Evolutionary conservation across 805 yeast species (phyloP), one percentile per base, ranked within the genome.

Genomic region (Kuraishia floccosa): DNA sequence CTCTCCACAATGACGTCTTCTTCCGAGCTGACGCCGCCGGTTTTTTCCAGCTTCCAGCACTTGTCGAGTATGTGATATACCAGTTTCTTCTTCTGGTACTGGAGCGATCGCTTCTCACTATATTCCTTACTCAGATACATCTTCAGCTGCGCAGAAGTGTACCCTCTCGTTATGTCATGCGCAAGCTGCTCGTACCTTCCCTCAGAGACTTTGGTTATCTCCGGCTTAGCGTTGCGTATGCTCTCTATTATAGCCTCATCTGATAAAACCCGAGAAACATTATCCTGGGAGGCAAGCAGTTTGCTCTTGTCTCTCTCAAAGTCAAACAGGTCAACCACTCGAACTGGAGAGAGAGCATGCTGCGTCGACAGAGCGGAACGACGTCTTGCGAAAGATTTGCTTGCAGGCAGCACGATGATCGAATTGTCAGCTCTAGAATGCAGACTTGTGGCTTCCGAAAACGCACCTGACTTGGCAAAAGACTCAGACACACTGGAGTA

Each of bases 191-290:
- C 36, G 37, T 42, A 40, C 24, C 36, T 34, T 14, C 37, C 39
- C 1, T 33, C 16, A 1, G 58, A 44, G 6, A 54, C 34, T 2
- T 28, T 22, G 6, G 18, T 19, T 7, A 33, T 37, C 3, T 32
- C 16, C 2, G 61, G 61, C 31, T 36, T 43, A 35, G 52, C 34
- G 10, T 40, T 36, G 31, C 51, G 56, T 20, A 56, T 49, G 20
- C 39, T 38, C 17, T 32, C 32, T 17, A 45, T 33, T 19, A 54
- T 27, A 19, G 47, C 49, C 9, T 44, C 46, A 11, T 33, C 35
- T 1, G 49, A 35, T 8, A 49, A 31, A 11, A 37, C n/a, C n/a
- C n/a, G n/a, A n/a, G n/a, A n/a, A n/a, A n/a, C n/a, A n/a, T n/a
- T 42, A 13, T 43, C 34, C 34, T 46, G 39, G 37, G 52, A 55